A percentile compares a stretch with the other conserved stretches of the same genome.
phyloP scores from a whole-genome alignment of 345 rosid species.

The Eucalyptus viminalis region DNA sequence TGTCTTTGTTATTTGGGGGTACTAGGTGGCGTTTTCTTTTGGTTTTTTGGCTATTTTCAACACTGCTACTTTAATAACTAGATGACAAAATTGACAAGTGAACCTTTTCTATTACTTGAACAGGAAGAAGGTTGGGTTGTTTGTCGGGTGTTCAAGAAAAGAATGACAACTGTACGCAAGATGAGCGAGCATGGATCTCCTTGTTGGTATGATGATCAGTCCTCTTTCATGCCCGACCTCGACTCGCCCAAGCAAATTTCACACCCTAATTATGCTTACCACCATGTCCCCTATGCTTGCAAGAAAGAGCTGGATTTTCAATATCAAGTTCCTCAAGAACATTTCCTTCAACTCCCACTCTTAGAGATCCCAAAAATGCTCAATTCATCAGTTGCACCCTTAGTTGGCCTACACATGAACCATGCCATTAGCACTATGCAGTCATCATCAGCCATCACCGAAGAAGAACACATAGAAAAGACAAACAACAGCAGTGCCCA shows the following conservation, averaged over 20 bases:
- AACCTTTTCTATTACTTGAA: not conserved
- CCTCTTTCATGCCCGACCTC: constrained; percentile 34
- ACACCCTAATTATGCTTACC: constrained; percentile 14
- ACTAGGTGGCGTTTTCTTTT: not conserved
- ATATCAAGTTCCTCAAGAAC: constrained; percentile 29
- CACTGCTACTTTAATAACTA: not conserved
- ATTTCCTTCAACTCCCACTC: constrained; percentile 70
- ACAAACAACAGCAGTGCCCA: constrained; percentile 6
- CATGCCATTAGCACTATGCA: constrained; percentile 1
- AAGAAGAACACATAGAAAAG: constrained; percentile 19
- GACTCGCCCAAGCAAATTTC: constrained; percentile 42
- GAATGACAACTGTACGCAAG: constrained; percentile 34
- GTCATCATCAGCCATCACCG: constrained; percentile 12
- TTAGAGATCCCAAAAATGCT: constrained; percentile 34
- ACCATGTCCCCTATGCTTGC: constrained; percentile 35
- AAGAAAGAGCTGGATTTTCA: constrained; percentile 44
- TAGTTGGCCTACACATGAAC: constrained; percentile 28
- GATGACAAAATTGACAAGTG: not conserved
- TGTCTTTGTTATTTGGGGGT: not conserved
- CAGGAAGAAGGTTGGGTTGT: constrained; percentile 99
- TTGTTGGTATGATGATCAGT: constrained; percentile 58
- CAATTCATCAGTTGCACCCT: not conserved
- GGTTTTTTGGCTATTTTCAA: not conserved
- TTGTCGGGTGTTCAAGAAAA: constrained; percentile 92
- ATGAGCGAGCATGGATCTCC: constrained; percentile 37